Conservation (phyloP, 331 rosid species). For the Spiraea crenata region DNA sequence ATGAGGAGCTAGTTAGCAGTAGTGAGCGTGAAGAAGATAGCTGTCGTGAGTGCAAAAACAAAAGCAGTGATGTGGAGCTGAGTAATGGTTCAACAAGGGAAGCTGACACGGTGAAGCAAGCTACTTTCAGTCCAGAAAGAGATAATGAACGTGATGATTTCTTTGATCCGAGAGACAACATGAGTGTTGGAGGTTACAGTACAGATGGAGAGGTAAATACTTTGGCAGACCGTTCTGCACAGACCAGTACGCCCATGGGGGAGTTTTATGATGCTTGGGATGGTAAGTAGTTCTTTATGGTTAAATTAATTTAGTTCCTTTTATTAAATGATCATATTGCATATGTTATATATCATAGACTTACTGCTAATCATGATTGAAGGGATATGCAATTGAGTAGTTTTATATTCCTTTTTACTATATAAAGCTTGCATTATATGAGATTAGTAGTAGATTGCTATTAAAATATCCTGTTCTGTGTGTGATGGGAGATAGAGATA, state of each 20-base stretch:
- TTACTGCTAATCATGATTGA: not conserved
- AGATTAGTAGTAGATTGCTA: not conserved
- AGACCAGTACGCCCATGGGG: constrained; percentile 37
- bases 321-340: not conserved
- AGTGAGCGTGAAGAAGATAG: constrained; percentile 10
- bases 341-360: not conserved
- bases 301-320: constrained; percentile 6
- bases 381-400: not conserved
- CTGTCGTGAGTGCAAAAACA: not conserved
- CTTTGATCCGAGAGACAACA: constrained; percentile 69
- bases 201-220: constrained; percentile 78
- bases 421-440: not conserved
- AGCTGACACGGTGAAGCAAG: constrained; percentile 27
- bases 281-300: constrained; percentile 47
- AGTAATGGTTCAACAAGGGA: constrained; percentile 30
- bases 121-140: constrained; percentile 38
- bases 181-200: constrained; percentile 57
- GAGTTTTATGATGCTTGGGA: constrained; percentile 94
- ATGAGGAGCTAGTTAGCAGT: constrained; percentile 17
- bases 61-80: constrained; percentile 23
- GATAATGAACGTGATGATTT: constrained; percentile 65
- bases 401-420: not conserved
- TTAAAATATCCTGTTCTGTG: no score
- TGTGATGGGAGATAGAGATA: no score
- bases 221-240: constrained; percentile 44